phyloP scores from a whole-genome alignment of 257 asterid species.

The Apocynum venetum region DNA sequence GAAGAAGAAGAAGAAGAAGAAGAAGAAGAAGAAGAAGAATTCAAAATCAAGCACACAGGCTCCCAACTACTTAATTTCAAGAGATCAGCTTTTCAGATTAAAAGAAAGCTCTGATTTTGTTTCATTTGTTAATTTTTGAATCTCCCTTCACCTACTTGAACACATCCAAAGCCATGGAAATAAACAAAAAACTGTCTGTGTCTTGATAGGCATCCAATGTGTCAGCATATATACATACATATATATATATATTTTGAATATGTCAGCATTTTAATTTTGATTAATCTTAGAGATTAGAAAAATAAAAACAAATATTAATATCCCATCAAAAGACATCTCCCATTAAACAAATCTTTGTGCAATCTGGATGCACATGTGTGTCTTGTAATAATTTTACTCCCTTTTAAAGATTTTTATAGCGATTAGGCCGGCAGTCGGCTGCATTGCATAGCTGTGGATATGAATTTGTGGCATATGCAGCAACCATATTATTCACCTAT shows the following conservation, averaged over 20 bases:
- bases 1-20: too few species aligned
- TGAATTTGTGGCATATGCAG: too few species aligned
- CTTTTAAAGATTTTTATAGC: not conserved
- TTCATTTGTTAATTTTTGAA: not conserved
- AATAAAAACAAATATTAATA: not conserved
- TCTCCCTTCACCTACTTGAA: not conserved
- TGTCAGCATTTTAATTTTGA: not conserved
- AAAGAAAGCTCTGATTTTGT: not conserved
- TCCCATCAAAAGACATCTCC: not conserved
- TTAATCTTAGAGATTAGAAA: not conserved
- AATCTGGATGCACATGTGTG: not conserved
- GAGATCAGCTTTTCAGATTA: not conserved
- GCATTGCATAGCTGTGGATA: too few species aligned
- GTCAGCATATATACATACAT: not conserved
- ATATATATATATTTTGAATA: too few species aligned
- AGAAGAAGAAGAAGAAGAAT: too few species aligned
- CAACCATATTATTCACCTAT: too few species aligned
- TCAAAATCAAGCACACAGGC: too few species aligned
- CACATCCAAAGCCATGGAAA: not conserved
- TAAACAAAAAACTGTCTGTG: not conserved
- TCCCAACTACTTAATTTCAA: too few species aligned
- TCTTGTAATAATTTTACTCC: too few species aligned
- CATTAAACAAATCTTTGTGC: not conserved
- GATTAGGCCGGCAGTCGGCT: not conserved
- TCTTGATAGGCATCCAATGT: conserved; percentile 2